Evolutionary conservation across 83 land plant species (phyloP).

Genomic region (Picea abies): DNA sequence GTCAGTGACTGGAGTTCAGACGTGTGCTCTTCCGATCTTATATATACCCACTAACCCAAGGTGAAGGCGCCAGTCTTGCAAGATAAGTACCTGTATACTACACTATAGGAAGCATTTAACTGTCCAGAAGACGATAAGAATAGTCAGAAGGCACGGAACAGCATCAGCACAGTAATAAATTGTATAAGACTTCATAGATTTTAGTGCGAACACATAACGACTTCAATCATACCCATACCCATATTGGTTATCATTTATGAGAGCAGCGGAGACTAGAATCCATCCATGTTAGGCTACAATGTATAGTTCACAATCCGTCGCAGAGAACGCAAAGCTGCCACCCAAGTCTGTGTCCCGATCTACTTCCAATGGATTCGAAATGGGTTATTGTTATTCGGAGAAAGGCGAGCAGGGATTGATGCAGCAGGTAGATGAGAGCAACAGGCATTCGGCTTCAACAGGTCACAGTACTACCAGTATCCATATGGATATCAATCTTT

Average conservation of each 20-base stretch:
- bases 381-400: slow-evolving; percentile 4
- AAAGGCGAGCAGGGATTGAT: background rate
- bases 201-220: slow-evolving; percentile 7
- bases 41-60: background rate
- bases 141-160: slow-evolving; percentile 14
- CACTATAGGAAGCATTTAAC: background rate
- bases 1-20: too few species aligned
- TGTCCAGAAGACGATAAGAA: slow-evolving; percentile 7
- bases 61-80: background rate
- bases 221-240: background rate
- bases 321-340: slow-evolving; percentile 6
- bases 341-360: slow-evolving; percentile 1
- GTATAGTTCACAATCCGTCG: background rate
- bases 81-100: background rate
- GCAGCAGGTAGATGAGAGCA: slow-evolving; percentile 3
- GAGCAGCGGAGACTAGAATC: background rate
- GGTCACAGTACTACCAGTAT: background rate
- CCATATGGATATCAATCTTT: background rate
- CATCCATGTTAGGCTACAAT: background rate
- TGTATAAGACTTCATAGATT: slow-evolving; percentile 11
- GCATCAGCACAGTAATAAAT: background rate
- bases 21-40: too few species aligned
- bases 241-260: background rate
- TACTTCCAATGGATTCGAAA: slow-evolving; percentile 1
- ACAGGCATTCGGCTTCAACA: background rate